These are phyloP conservation scores for Claviceps africana DNA, from an alignment of 2,329 filamentous ascomycete species.

Conservation along the genomic window DNA sequence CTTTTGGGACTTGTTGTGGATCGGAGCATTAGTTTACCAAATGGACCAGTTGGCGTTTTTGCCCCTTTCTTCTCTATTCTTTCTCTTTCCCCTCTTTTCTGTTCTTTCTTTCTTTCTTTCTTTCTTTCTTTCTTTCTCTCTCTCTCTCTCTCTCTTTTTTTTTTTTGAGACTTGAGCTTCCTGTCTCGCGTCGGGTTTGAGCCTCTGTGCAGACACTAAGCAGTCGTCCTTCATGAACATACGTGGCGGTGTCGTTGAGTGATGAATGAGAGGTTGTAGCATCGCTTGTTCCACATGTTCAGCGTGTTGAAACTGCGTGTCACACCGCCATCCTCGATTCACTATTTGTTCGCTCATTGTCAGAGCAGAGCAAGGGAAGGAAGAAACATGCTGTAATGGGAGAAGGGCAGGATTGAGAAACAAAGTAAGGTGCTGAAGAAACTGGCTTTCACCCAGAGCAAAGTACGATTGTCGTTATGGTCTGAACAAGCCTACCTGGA, in stretches of 20 bases:
- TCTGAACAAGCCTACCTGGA: neutral
- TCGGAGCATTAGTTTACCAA: neutral
- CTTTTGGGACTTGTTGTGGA: neutral
- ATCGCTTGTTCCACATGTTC: neutral
- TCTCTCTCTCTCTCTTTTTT: too few species aligned
- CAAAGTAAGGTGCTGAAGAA: too few species aligned
- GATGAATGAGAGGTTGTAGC: neutral
- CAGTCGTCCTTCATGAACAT: neutral
- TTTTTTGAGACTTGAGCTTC: neutral
- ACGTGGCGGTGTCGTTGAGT: neutral
- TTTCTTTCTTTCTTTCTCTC: too few species aligned
- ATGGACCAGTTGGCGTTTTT: constrained; percentile 3
- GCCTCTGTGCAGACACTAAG: neutral
- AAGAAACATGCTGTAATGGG: neutral
- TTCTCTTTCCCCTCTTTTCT: too few species aligned
- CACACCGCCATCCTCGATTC: neutral
- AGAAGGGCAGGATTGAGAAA: neutral
- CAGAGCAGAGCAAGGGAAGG: neutral
- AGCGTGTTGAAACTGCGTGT: neutral
- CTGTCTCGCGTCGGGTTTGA: neutral
- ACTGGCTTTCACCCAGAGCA: too few species aligned
- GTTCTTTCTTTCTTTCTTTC: too few species aligned
- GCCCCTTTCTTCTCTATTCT: too few species aligned
- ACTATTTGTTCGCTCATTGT: neutral
- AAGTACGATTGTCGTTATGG: neutral